phyloP scores from a whole-genome alignment of 1,284 basidiomycete species.

The Tilletia caries region DNA sequence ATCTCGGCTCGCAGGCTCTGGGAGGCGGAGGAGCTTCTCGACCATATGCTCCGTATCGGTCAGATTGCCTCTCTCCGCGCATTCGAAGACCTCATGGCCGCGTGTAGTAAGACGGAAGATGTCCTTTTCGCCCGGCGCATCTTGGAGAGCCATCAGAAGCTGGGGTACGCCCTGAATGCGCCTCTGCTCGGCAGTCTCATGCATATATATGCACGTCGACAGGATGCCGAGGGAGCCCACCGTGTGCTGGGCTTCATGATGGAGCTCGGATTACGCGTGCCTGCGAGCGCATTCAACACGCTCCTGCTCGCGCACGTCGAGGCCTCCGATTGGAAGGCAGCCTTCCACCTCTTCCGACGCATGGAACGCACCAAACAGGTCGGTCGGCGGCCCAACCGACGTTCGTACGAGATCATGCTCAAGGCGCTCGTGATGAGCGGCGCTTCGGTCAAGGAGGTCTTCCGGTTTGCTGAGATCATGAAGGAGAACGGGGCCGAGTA shows the following conservation, averaged over 20 bases:
- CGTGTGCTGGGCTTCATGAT: slow-evolving; percentile 65
- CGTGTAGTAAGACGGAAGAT: neutral
- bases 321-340: slow-evolving; percentile 73
- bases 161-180: neutral
- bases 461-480: slow-evolving; percentile 66
- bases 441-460: slow-evolving; percentile 69
- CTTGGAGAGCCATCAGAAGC: neutral
- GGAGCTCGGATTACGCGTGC: slow-evolving; percentile 18
- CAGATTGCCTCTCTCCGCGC: neutral
- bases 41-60: neutral
- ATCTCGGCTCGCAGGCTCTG: slow-evolving; percentile 22
- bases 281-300: slow-evolving; percentile 57
- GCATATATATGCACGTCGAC: slow-evolving; percentile 65
- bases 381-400: slow-evolving; percentile 30
- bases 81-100: slow-evolving; percentile 8
- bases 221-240: slow-evolving; percentile 69
- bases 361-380: slow-evolving; percentile 53
- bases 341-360: slow-evolving; percentile 70
- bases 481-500: slow-evolving; percentile 61
- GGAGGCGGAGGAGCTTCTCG: neutral
- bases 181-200: slow-evolving; percentile 60
- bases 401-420: slow-evolving; percentile 64
- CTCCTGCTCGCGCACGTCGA: slow-evolving; percentile 82
- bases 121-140: slow-evolving; percentile 56
- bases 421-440: slow-evolving; percentile 80